These are phyloP conservation scores for Vaccinium macrocarpon DNA, from an alignment of 148 eudicot species.

Conservation along the genomic window DNA sequence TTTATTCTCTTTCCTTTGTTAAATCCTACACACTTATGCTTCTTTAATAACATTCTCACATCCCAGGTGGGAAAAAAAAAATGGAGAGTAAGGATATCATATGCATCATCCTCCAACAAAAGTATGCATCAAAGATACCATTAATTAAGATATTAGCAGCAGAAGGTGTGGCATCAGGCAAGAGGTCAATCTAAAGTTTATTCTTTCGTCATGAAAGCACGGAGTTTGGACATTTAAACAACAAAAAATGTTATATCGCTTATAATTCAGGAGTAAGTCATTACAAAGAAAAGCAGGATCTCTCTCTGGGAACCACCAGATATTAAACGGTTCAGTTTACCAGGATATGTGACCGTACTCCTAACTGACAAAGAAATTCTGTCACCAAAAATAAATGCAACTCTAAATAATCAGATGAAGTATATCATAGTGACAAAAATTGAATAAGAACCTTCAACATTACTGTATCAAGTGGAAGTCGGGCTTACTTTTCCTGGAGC, in stretches of 20 bases:
- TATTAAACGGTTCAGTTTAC: not conserved
- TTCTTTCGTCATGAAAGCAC: not conserved
- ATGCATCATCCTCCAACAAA: not conserved
- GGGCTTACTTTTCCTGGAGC: constrained; percentile 54
- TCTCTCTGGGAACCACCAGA: not conserved
- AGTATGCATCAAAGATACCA: not conserved
- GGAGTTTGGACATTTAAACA: no score
- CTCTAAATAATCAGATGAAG: not conserved
- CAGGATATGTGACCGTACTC: not conserved
- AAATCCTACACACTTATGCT: not conserved
- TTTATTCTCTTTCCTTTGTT: not conserved
- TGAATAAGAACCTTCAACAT: not conserved
- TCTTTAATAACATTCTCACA: not conserved
- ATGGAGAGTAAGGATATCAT: not conserved
- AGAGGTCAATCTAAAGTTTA: not conserved
- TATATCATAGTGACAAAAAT: not conserved
- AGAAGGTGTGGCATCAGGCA: not conserved
- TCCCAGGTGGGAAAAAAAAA: not conserved
- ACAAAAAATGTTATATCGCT: not conserved
- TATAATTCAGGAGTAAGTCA: not conserved
- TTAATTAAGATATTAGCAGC: not conserved
- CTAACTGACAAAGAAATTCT: not conserved
- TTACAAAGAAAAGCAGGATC: not conserved
- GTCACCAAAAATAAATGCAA: not conserved
- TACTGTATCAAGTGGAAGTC: constrained; percentile 1